Conservation (phyloP, 176 grass and related monocot species). For the Bonia amplexicaulis region DNA sequence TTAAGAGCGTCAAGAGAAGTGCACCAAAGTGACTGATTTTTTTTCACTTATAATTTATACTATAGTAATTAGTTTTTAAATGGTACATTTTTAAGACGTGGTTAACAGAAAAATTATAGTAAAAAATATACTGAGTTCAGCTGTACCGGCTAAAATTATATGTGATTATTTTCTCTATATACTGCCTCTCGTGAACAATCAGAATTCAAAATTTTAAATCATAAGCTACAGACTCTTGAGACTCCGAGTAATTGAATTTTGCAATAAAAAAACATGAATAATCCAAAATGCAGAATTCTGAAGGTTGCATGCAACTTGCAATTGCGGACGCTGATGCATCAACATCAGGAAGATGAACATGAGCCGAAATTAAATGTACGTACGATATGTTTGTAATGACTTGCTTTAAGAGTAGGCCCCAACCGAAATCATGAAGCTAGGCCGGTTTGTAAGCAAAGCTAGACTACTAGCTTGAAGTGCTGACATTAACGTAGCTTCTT, state of each 20-base stretch:
- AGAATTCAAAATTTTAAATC: too few species aligned
- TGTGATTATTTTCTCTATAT: too few species aligned
- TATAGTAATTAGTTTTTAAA: too few species aligned
- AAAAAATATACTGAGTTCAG: too few species aligned
- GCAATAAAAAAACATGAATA: not conserved
- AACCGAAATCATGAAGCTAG: not conserved
- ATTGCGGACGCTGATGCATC: not conserved
- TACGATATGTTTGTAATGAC: not conserved
- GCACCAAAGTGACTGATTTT: too few species aligned
- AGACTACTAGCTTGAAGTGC: not conserved
- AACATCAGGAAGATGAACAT: not conserved
- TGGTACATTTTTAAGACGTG: too few species aligned
- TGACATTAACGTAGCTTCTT: not conserved
- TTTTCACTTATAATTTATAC: too few species aligned
- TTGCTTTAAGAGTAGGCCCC: not conserved
- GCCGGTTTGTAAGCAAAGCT: not conserved
- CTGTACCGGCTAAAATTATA: too few species aligned
- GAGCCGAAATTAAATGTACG: not conserved
- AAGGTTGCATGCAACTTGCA: not conserved
- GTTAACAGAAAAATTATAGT: too few species aligned
- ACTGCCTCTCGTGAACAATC: too few species aligned
- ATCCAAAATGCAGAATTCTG: not conserved
- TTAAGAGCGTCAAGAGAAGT: too few species aligned
- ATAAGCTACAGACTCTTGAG: too few species aligned
- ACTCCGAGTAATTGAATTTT: not conserved